These are phyloP conservation scores for Saccharomycopsis sp. DNA, from an alignment of 805 yeast species.

Conservation along the genomic window DNA sequence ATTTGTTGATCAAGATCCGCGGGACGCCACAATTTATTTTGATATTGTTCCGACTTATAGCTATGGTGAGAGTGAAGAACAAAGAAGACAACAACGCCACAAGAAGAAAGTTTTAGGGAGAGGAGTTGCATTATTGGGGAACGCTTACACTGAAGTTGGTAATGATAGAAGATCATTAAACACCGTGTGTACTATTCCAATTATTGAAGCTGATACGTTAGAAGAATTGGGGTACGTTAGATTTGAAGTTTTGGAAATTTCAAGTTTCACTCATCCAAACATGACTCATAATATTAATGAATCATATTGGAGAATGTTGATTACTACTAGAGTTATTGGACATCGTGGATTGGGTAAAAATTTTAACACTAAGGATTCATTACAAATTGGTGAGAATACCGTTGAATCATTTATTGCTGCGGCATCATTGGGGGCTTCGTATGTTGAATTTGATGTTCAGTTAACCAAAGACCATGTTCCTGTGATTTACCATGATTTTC, in stretches of 20 bases:
- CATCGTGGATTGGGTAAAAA: slow-evolving; percentile 95
- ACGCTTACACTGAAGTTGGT: slow-evolving; percentile 62
- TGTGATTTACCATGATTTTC: slow-evolving; percentile 89
- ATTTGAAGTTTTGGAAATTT: slow-evolving; percentile 67
- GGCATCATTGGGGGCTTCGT: slow-evolving; percentile 91
- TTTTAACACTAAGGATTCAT: slow-evolving; percentile 56
- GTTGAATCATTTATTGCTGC: slow-evolving; percentile 94
- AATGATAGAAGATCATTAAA: slow-evolving; percentile 58
- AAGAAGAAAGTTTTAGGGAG: slow-evolving; percentile 58
- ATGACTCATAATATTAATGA: slow-evolving; percentile 61
- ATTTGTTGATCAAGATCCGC: slow-evolving; percentile 38
- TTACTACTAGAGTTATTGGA: slow-evolving; percentile 87
- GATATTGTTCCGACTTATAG: slow-evolving; percentile 89
- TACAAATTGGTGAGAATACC: slow-evolving; percentile 93
- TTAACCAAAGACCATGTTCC: slow-evolving; percentile 87
- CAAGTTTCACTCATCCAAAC: slow-evolving; percentile 64
- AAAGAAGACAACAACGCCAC: slow-evolving; percentile 20
- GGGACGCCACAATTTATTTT: slow-evolving; percentile 57
- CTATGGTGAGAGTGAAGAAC: slow-evolving; percentile 28
- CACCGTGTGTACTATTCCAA: slow-evolving; percentile 62
- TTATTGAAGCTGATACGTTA: slow-evolving; percentile 62
- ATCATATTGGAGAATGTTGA: slow-evolving; percentile 87
- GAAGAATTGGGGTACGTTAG: slow-evolving; percentile 71
- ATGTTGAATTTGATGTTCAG: slow-evolving; percentile 95
- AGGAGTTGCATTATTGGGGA: slow-evolving; percentile 67